Base-by-base conservation (phyloP, 345 rosid species). In the Bruguiera sexangula region DNA sequence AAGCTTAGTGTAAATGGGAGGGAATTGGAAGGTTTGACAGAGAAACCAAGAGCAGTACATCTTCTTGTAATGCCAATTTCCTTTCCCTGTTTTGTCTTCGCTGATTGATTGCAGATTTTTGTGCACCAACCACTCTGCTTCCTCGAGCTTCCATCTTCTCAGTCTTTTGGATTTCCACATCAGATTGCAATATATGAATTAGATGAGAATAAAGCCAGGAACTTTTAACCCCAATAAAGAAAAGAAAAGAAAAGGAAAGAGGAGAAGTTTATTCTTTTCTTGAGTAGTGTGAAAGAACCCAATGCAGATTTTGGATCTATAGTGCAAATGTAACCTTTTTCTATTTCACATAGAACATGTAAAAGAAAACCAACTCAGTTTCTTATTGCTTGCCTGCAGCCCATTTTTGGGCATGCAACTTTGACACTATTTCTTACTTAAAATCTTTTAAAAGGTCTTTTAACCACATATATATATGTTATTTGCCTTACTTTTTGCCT, bases 11-110 rank as follows among this genome's bases (percentile, higher is more conserved):
- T 30, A 68, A 65, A 54, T 46, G 46, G 54, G 36, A 72, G 66
- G 24, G 13, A 60, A 39, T 52, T 5, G 26, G 26, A 65, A 22
- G n/a, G 60, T 6, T 39, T 30, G 50, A 13, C 10, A 18, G 15
- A 4, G 60, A 65, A 27, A n/a, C 11, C 18, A 76, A 10, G 46
- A 39, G 46, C 15, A 10, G 66, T 89, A 94, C 98, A 89, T 94
- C 98, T 88, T 88, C 88, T 21, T 87, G 80, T 39, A 94, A 83
- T 59, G 93, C 93, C 79, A 81, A 75, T 79, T 86, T 91, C 83
- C 73, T 89, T 79, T 91, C 98, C 80, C 73, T 78, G 78, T 89
- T 89, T 67, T 82, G 80, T 78, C 90, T 73, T 18, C 94, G 89
- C 19, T 87, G 74, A 73, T 84, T 86, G 66, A 72, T 63, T 73